These are phyloP conservation scores for Xerocomellus amylosporus DNA, from an alignment of 768 basidiomycete species.

Conservation along the genomic window DNA sequence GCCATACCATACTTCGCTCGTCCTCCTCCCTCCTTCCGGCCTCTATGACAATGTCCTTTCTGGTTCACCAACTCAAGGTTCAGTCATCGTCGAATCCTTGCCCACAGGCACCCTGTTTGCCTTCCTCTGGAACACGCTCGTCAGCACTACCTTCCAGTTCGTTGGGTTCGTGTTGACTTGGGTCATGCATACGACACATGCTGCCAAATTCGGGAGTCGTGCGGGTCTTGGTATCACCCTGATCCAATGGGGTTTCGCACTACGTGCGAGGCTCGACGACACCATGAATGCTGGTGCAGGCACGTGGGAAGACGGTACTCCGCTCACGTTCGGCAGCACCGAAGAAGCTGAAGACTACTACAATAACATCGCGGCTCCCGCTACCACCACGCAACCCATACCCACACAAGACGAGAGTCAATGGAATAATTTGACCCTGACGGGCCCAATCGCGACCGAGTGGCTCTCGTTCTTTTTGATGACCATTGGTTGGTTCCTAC, in stretches of 20 bases:
- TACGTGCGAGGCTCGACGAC: conserved; percentile 55
- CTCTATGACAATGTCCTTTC: conserved; percentile 45
- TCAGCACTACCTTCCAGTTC: conserved; percentile 97
- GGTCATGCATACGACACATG: conserved; percentile 90
- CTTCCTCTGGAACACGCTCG: conserved; percentile 89
- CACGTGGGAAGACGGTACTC: conserved; percentile 30
- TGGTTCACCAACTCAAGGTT: conserved; percentile 42
- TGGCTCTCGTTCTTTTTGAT: conserved; percentile 96
- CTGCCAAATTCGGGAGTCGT: conserved; percentile 88
- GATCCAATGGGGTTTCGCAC: conserved; percentile 90
- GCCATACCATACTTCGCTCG: conserved; percentile 95
- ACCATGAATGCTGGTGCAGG: conserved; percentile 30
- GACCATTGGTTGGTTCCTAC: conserved; percentile 86
- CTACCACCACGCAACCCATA: conserved; percentile 6
- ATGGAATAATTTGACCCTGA: conserved; percentile 41
- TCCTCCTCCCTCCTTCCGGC: conserved; percentile 68
- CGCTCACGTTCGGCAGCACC: conserved; percentile 43
- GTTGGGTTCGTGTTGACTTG: conserved; percentile 92
- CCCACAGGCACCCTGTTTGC: conserved; percentile 80
- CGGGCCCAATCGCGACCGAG: conserved; percentile 76
- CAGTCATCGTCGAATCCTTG: conserved; percentile 88
- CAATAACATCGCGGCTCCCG: conserved; percentile 24
- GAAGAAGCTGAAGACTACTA: conserved; percentile 48
- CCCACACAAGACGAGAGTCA: conserved; percentile 9
- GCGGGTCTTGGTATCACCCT: conserved; percentile 95